These are phyloP conservation scores for Beauveria brongniartii DNA, from an alignment of 2,329 filamentous ascomycete species.

Conservation along the genomic window DNA sequence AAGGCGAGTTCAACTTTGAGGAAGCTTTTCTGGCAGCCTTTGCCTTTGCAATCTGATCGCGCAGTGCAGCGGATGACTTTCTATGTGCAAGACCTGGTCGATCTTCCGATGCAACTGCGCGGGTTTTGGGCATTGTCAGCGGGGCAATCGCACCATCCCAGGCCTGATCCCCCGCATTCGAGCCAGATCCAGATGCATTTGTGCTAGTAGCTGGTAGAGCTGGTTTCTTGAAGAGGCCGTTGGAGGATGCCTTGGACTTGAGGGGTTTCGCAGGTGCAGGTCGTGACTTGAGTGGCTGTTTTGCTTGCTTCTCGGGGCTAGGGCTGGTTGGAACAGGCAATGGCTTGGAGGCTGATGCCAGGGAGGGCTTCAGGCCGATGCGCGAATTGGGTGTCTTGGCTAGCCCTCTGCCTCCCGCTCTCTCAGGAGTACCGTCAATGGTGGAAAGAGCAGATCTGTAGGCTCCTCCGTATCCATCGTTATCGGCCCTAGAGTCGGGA, in stretches of 20 bases:
- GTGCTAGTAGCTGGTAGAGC: constrained; percentile 32
- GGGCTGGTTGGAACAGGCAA: constrained; percentile 23
- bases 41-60: constrained; percentile 88
- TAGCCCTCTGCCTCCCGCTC: constrained; percentile 16
- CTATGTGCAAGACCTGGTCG: constrained; percentile 22
- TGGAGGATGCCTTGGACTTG: constrained; percentile 44
- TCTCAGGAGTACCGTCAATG: constrained; percentile 37
- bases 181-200: constrained; percentile 15
- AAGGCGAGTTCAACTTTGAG: constrained; percentile 4
- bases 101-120: constrained; percentile 13
- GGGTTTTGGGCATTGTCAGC: constrained; percentile 14
- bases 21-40: constrained; percentile 68
- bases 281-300: constrained; percentile 29
- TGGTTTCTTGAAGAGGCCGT: constrained; percentile 48
- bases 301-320: constrained; percentile 30
- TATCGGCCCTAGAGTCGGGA: constrained; percentile 46
- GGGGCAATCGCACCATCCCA: constrained; percentile 26
- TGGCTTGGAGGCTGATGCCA: constrained; percentile 18
- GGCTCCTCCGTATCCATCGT: constrained; percentile 36
- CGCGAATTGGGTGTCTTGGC: constrained; percentile 20
- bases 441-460: constrained; percentile 36
- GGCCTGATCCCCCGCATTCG: constrained; percentile 8
- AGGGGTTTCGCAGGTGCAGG: constrained; percentile 36
- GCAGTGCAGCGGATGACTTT: constrained; percentile 72
- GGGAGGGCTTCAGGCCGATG: constrained; percentile 18